phyloP scores from a whole-genome alignment of 306 rosid species.

The Medicago lupulina region DNA sequence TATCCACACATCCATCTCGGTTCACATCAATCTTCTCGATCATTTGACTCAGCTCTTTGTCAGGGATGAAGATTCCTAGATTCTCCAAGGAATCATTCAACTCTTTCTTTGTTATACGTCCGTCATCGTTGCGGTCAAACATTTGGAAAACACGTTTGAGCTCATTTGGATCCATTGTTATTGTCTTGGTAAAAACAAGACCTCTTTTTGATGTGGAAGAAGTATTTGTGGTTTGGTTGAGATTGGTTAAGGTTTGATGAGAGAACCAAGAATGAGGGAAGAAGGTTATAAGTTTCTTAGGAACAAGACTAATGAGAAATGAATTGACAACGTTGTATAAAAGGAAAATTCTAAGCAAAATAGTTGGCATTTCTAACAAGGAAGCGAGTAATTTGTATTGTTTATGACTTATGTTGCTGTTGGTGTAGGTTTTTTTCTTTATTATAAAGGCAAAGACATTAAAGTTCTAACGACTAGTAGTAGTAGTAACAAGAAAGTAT shows the following conservation, averaged over 20 bases:
- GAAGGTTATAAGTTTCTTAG: constrained; percentile 46
- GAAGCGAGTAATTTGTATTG: not conserved
- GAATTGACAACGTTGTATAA: constrained; percentile 57
- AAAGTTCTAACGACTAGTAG: not conserved
- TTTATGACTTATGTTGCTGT: not conserved
- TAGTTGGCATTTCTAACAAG: constrained; percentile 52
- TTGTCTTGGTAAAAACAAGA: not conserved
- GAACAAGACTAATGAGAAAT: constrained; percentile 51
- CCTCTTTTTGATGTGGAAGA: not conserved
- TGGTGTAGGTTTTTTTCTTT: not conserved
- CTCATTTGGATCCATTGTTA: constrained; percentile 63
- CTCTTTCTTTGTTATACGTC: constrained; percentile 72
- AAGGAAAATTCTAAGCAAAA: constrained; percentile 57
- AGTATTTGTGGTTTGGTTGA: not conserved
- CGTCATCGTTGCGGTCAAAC: constrained; percentile 84
- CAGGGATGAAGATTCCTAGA: constrained; percentile 71
- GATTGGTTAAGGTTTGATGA: constrained; percentile 25
- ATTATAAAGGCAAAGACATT: not conserved
- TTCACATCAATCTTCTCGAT: constrained; percentile 70
- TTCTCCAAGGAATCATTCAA: constrained; percentile 73
- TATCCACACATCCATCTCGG: constrained; percentile 79
- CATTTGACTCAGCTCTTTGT: constrained; percentile 64
- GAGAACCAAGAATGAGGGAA: constrained; percentile 53
- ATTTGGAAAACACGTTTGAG: constrained; percentile 74
- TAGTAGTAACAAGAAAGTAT: not conserved